Evolutionary conservation across 2,329 filamentous ascomycete species (phyloP).

Genomic region (Clonostachys rosea): DNA sequence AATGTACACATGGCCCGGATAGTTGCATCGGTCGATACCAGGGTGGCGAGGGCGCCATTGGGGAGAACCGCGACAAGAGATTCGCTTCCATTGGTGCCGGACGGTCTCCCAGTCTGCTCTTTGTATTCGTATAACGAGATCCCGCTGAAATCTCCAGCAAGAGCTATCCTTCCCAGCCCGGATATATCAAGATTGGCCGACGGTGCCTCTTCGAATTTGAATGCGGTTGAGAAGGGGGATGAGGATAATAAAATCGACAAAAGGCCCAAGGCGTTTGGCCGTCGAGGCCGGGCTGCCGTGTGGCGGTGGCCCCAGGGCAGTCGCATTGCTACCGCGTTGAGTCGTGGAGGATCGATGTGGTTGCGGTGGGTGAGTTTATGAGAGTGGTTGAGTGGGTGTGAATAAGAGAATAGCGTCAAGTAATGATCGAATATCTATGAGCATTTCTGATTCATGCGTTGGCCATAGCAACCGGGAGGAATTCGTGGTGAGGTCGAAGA

Average conservation of each 20-base stretch:
- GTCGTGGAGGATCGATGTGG: no score
- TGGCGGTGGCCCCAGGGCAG: no score
- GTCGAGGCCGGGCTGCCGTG: no score
- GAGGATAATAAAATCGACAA: slow-evolving; percentile 23
- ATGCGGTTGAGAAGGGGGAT: slow-evolving; percentile 36
- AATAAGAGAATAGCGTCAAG: background rate
- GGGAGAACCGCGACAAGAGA: slow-evolving; percentile 78
- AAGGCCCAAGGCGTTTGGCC: slow-evolving; percentile 28
- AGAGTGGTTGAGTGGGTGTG: no score
- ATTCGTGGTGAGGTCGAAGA: slow-evolving; percentile 1
- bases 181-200: slow-evolving; percentile 73
- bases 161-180: slow-evolving; percentile 74
- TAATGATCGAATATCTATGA: slow-evolving; percentile 3
- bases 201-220: slow-evolving; percentile 58
- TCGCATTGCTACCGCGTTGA: slow-evolving; percentile 33
- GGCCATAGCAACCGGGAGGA: slow-evolving; percentile 16
- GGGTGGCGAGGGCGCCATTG: slow-evolving; percentile 73
- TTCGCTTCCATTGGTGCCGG: slow-evolving; percentile 72
- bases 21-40: slow-evolving; percentile 75
- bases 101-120: slow-evolving; percentile 67
- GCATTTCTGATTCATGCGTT: slow-evolving; percentile 20
- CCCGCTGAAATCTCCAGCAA: slow-evolving; percentile 86
- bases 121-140: slow-evolving; percentile 86
- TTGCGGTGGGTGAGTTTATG: no score
- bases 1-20: slow-evolving; percentile 89